Base-by-base conservation (phyloP, 2,329 filamentous ascomycete genomes). In the Neofusicoccum kwambonambiense region DNA sequence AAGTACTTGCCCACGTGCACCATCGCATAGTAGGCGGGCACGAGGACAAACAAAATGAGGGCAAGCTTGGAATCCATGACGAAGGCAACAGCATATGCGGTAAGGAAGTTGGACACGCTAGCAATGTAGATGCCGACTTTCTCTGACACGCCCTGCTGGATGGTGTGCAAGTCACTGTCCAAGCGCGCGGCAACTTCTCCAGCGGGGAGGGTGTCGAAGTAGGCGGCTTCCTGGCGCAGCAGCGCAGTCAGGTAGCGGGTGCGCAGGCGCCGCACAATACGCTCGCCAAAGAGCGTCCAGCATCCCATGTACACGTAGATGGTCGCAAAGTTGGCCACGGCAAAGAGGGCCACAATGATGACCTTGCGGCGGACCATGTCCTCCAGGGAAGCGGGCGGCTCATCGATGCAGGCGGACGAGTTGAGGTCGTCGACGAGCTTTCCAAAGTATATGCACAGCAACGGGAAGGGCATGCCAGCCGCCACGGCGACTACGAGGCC, bases 101-200 rank as follows among this genome's bases (percentile, higher is more conserved):
- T 87, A 64, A 90, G 72, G 71, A 90, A 90, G 74, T 90, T 91
- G 1, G 86, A 86, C 11, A 85, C 74, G 62, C 83, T 87, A 22
- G 84, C 82, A 3, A 91, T 80, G 68, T 85, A 83, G 39, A 90
- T 84, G 57, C 88, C 88, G 15, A 90, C 88, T 73, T 91, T 91
- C 74, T 91, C 89, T 1, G 86, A 88, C 0, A 88, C 90, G 13
- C 89, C 89, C 0, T 84, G 83, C 70, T 89, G 88, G 61, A 91
- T 86, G 0, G 86, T 84, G 65, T 88, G 84, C 39, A 90, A 88
- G 69, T 91, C 88, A 61, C 82, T 81, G 70, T 87, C 87, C 45
- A 91, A 82, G 17, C 88, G 81, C 8, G 86, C 85, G 1, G 86
- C 83, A 11, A 90, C 84, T 72, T 90, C 86, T n/a, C 87, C 88